These are phyloP conservation scores for Arthrobotrys pseudoclavata DNA, from an alignment of 2,329 filamentous ascomycete genomes.

Conservation along the genomic window DNA sequence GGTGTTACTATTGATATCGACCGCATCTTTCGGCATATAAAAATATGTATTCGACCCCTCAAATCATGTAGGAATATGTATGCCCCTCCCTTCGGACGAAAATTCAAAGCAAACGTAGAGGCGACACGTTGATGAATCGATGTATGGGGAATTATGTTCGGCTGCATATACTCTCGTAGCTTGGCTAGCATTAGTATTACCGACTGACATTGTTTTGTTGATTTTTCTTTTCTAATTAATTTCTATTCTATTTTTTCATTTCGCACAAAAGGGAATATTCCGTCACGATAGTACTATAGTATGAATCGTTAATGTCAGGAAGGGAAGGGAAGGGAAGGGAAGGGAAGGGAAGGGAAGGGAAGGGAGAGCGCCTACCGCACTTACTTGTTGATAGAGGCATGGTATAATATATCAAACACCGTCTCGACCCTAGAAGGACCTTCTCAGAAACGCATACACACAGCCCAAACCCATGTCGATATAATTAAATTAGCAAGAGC, in stretches of 20 bases:
- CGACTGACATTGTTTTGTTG: constrained; percentile 9
- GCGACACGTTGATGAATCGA: constrained; percentile 26
- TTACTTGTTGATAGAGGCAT: constrained; percentile 19
- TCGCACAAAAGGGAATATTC: constrained; percentile 26
- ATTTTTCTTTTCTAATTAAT: background rate
- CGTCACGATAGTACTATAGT: constrained; percentile 14
- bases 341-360: background rate
- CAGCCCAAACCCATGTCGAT: constrained; percentile 5
- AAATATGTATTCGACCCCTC: constrained; percentile 31
- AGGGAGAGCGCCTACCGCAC: constrained; percentile 28
- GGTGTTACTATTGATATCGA: constrained; percentile 31
- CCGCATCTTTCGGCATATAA: constrained; percentile 33
- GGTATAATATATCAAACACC: constrained; percentile 30
- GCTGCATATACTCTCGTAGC: constrained; percentile 25
- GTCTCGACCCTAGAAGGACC: constrained; percentile 10
- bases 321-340: background rate
- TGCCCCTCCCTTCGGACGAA: constrained; percentile 31
- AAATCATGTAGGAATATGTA: constrained; percentile 28
- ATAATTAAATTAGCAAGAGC: constrained; percentile 28
- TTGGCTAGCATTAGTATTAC: constrained; percentile 1
- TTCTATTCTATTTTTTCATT: constrained; percentile 2
- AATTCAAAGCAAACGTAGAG: constrained; percentile 21
- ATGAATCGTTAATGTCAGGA: constrained; percentile 2
- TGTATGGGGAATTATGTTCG: constrained; percentile 21
- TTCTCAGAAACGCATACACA: background rate